Conservation (phyloP, 2,329 filamentous ascomycete genomes). For the Neocatenulostroma microsporum region DNA sequence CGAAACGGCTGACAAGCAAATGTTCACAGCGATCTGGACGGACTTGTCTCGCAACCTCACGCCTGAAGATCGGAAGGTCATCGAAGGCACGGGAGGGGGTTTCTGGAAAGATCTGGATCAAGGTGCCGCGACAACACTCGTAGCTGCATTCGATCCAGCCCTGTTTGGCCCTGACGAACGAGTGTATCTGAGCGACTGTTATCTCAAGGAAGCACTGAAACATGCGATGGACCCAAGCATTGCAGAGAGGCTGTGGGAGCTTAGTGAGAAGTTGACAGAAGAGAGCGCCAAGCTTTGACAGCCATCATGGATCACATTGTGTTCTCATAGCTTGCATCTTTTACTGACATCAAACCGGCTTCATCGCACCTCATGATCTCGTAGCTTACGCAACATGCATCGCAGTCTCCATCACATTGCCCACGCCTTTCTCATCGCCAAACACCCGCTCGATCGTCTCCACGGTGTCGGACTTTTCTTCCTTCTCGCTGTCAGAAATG, state of each 20-base stretch:
- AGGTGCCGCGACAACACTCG: conserved; percentile 37
- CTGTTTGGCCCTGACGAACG: conserved; percentile 22
- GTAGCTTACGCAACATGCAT: conserved; percentile 8
- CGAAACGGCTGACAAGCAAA: too few species aligned
- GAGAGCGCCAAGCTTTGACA: too few species aligned
- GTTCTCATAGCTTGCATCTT: too few species aligned
- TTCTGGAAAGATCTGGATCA: conserved; percentile 35
- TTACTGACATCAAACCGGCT: too few species aligned
- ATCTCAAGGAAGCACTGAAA: conserved; percentile 23
- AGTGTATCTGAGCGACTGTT: conserved; percentile 29
- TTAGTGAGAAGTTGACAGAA: conserved; percentile 31
- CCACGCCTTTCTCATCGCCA: conserved; percentile 6
- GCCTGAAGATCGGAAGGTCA: conserved; percentile 16
- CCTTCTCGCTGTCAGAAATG: neutral
- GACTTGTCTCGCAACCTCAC: conserved; percentile 11
- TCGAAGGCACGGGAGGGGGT: conserved; percentile 22
- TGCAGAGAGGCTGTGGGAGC: conserved; percentile 32
- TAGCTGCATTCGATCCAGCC: conserved; percentile 38
- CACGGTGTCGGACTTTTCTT: conserved; percentile 1
- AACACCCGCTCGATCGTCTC: conserved; percentile 7
- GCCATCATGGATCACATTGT: too few species aligned
- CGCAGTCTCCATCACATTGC: conserved; percentile 3
- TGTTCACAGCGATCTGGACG: conserved; percentile 5
- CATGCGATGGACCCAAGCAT: conserved; percentile 31
- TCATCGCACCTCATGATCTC: too few species aligned